A percentile compares a stretch with the other conserved stretches of the same genome.
phyloP scores from a whole-genome alignment of 2,329 filamentous ascomycete species.

The Aspergillus brunneoviolaceus region DNA sequence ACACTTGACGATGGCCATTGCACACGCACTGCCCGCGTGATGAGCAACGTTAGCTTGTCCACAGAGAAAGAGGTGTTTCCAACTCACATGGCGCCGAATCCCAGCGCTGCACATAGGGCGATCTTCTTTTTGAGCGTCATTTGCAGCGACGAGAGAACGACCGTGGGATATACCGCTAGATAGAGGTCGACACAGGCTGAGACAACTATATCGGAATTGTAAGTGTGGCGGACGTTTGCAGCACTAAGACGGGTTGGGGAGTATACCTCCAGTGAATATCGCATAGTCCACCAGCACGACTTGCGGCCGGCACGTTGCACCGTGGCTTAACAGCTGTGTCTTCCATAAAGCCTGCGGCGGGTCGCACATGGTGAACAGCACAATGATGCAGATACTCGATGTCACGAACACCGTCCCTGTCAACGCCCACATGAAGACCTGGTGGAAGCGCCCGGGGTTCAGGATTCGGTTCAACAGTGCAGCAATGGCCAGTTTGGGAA shows the following conservation, averaged over 20 bases:
- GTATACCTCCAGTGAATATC: constrained; percentile 39
- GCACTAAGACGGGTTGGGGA: neutral
- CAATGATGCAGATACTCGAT: constrained; percentile 32
- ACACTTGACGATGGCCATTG: constrained; percentile 35
- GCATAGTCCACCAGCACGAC: constrained; percentile 41
- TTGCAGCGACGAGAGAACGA: constrained; percentile 30
- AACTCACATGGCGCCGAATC: constrained; percentile 33
- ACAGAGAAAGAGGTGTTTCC: neutral
- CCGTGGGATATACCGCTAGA: constrained; percentile 31
- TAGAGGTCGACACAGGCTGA: constrained; percentile 33
- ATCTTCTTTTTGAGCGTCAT: constrained; percentile 26
- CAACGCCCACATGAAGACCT: constrained; percentile 26
- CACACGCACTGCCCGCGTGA: constrained; percentile 27
- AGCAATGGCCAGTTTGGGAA: constrained; percentile 27
- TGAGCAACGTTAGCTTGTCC: neutral
- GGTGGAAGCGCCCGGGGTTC: constrained; percentile 22
- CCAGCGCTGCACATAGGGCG: constrained; percentile 22
- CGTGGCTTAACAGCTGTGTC: constrained; percentile 23
- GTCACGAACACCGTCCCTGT: constrained; percentile 31
- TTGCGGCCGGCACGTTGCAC: constrained; percentile 35
- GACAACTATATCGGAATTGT: constrained; percentile 13
- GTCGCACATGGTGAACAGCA: constrained; percentile 35
- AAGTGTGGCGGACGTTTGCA: neutral
- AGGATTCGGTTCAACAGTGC: constrained; percentile 25
- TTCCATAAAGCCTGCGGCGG: constrained; percentile 44